phyloP scores from a whole-genome alignment of 306 rosid genomes.

The Luffa acutangula region DNA sequence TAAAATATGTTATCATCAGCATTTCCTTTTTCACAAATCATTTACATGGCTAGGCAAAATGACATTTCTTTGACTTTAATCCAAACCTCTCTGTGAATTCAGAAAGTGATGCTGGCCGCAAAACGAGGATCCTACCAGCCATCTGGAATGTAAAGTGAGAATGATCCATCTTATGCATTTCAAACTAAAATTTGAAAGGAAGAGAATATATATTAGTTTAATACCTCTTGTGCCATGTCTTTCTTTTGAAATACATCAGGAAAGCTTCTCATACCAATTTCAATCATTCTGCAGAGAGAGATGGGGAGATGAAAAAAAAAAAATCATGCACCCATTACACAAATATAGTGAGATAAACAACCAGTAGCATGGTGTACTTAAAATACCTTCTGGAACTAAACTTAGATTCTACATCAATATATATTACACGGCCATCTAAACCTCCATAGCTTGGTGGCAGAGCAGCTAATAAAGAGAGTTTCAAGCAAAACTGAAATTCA shows the following conservation, averaged over 20 bases:
- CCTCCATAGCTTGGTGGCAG: slow-evolving; percentile 65
- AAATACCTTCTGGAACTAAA: slow-evolving; percentile 77
- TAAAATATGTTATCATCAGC: neutral
- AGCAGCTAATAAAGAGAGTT: slow-evolving; percentile 75
- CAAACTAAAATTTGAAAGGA: neutral
- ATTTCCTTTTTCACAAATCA: neutral
- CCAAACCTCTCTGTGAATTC: slow-evolving; percentile 76
- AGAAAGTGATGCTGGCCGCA: slow-evolving; percentile 68
- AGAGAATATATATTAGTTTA: slow-evolving; percentile 3
- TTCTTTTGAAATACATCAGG: slow-evolving; percentile 69
- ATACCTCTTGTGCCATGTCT: slow-evolving; percentile 86
- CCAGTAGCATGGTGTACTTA: neutral
- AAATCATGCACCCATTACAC: slow-evolving; percentile 3
- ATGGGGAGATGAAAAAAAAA: neutral
- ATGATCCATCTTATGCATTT: neutral
- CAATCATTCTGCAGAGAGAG: slow-evolving; percentile 48
- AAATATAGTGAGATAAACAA: neutral
- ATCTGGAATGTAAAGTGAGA: slow-evolving; percentile 36
- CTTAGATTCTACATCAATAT: slow-evolving; percentile 78
- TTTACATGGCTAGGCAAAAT: neutral
- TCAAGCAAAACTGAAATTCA: slow-evolving; percentile 69
- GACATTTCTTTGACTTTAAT: neutral
- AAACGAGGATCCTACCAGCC: slow-evolving; percentile 80
- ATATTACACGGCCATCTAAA: slow-evolving; percentile 68
- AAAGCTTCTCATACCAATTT: slow-evolving; percentile 70